Percentiles rank a stretch among this genome's conserved stretches.
phyloP scores from a whole-genome alignment of 2,329 filamentous ascomycete species.

The Fusarium tricinctum region DNA sequence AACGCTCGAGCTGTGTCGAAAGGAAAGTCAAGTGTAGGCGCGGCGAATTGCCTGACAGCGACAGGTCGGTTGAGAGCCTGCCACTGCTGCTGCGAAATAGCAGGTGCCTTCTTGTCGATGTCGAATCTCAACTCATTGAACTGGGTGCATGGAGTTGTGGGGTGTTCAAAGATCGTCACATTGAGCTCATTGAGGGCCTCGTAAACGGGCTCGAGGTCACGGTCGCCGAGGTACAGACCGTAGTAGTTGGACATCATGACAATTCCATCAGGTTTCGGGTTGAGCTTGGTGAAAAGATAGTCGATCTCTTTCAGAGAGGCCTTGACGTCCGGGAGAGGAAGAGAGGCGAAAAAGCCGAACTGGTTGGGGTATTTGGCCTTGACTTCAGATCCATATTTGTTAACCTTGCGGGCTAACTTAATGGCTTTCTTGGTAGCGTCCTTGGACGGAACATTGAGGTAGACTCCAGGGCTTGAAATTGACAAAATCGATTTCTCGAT shows the following conservation, averaged over 20 bases:
- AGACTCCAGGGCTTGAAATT: conserved; percentile 18
- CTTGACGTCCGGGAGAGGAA: conserved; percentile 15
- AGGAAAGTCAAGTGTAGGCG: conserved; percentile 17
- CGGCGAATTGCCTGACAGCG: conserved; percentile 20
- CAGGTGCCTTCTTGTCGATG: not conserved
- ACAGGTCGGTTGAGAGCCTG: conserved; percentile 27
- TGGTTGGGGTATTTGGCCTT: conserved; percentile 23
- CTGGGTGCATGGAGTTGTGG: conserved; percentile 26
- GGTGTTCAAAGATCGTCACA: conserved; percentile 26
- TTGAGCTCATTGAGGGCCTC: conserved; percentile 12
- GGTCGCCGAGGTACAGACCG: conserved; percentile 16
- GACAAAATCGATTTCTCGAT: conserved; percentile 21
- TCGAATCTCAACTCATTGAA: conserved; percentile 13
- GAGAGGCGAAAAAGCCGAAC: conserved; percentile 17
- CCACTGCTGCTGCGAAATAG: conserved; percentile 18
- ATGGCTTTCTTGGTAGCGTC: conserved; percentile 6
- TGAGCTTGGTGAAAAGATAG: conserved; percentile 1
- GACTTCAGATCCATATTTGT: conserved; percentile 8
- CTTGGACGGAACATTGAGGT: conserved; percentile 17
- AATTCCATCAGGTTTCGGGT: conserved; percentile 9
- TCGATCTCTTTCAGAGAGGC: conserved; percentile 20
- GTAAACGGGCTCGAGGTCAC: conserved; percentile 16
- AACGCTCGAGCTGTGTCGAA: conserved; percentile 39
- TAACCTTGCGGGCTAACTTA: not conserved
- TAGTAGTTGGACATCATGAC: conserved; percentile 35